Conservation (phyloP, 2,329 filamentous ascomycete species). For the Niveomyces coronatus region DNA sequence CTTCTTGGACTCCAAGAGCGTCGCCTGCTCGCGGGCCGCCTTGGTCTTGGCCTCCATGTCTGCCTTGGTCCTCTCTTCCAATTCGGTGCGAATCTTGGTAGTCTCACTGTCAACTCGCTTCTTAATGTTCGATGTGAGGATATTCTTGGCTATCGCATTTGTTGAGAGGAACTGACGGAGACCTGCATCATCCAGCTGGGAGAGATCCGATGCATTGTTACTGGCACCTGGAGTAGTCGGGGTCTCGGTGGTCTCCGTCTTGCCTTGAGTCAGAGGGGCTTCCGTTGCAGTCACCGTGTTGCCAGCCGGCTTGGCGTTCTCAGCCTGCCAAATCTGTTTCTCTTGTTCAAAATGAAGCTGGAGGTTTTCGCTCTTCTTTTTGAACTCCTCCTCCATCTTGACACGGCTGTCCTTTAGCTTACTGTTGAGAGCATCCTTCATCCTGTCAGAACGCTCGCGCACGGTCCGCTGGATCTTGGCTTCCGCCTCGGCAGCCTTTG, state of each 20-base stretch:
- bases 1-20: constrained; percentile 66
- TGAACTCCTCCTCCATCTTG: constrained; percentile 40
- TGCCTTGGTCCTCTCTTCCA: constrained; percentile 33
- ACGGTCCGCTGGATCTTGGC: constrained; percentile 48
- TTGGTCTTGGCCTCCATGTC: constrained; percentile 44
- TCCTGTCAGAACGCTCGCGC: constrained; percentile 56
- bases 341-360: constrained; percentile 53
- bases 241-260: constrained; percentile 23
- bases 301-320: constrained; percentile 28
- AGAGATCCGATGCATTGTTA: constrained; percentile 29
- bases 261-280: constrained; percentile 20
- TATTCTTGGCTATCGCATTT: constrained; percentile 47
- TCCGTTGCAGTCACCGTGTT: constrained; percentile 9
- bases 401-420: constrained; percentile 58
- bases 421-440: constrained; percentile 57
- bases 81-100: constrained; percentile 47
- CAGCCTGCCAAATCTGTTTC: constrained; percentile 50
- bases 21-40: constrained; percentile 50
- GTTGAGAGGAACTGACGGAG: constrained; percentile 46
- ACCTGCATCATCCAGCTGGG: constrained; percentile 42
- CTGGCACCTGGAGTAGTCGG: constrained; percentile 26
- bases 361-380: constrained; percentile 42
- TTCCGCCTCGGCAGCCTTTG: constrained; percentile 54
- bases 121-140: constrained; percentile 52
- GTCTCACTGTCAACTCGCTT: constrained; percentile 59